A percentile compares a stretch with the other conserved stretches of the same genome.
Evolutionary conservation across 176 grass and related monocot species (phyloP).

Genomic region (Eremochloa ophiuroides): DNA sequence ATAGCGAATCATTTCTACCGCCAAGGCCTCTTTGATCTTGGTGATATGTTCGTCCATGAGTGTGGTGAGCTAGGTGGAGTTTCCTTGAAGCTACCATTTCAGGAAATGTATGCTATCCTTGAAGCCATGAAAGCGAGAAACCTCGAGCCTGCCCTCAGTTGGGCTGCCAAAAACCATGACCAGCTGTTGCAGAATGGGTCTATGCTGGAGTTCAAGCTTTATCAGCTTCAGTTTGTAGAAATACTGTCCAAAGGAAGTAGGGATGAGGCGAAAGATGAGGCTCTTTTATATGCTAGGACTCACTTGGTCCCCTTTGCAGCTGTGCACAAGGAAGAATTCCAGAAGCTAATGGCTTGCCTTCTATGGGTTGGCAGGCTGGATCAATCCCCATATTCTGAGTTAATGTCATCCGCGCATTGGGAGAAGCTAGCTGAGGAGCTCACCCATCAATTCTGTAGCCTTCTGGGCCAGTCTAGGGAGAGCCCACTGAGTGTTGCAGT

Average conservation of each 20-base stretch:
- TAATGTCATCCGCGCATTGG: slow-evolving; percentile 54
- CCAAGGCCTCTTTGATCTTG: slow-evolving; percentile 77
- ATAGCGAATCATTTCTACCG: slow-evolving; percentile 82
- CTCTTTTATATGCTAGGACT: slow-evolving; percentile 58
- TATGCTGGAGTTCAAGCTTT: slow-evolving; percentile 80
- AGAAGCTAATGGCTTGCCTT: slow-evolving; percentile 70
- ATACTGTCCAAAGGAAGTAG: slow-evolving; percentile 58
- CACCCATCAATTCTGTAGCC: slow-evolving; percentile 70
- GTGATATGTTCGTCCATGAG: slow-evolving; percentile 57
- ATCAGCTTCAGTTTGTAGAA: slow-evolving; percentile 76
- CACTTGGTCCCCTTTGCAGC: slow-evolving; percentile 53
- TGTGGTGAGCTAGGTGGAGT: slow-evolving; percentile 42
- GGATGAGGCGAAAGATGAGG: slow-evolving; percentile 36
- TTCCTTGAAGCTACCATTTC: slow-evolving; percentile 60
- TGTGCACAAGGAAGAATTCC: slow-evolving; percentile 45
- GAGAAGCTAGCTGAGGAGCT: slow-evolving; percentile 66
- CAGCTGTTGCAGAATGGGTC: slow-evolving; percentile 57
- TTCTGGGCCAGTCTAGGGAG: slow-evolving; percentile 60
- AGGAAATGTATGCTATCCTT: slow-evolving; percentile 81
- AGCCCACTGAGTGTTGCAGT: slow-evolving; percentile 56
- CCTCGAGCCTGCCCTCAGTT: slow-evolving; percentile 67
- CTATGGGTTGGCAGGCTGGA: slow-evolving; percentile 67
- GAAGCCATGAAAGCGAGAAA: slow-evolving; percentile 72
- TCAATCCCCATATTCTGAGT: slow-evolving; percentile 77
- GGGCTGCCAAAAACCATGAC: slow-evolving; percentile 60